Base-by-base conservation (phyloP, 371 early-diverging fungal genomes). In the Lichtheimia ornata region DNA sequence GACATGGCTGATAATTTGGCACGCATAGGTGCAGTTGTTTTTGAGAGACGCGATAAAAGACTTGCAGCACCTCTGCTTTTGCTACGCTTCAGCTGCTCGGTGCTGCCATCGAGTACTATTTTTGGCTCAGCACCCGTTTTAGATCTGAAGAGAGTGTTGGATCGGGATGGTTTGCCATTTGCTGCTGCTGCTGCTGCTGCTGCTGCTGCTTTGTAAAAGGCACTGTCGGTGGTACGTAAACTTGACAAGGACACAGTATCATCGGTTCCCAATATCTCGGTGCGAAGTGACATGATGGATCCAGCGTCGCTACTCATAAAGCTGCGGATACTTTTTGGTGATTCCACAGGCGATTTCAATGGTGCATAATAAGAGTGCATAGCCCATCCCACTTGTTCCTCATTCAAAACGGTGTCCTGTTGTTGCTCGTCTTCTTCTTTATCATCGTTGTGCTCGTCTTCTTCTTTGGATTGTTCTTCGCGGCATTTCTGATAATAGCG, bases 1-100 rank as follows among this genome's bases (percentile, higher is more conserved):
- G 76, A 76, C 67, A 73, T 70, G 18, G 76, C 70, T 25, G 75
- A 78, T 24, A 79, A 52, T 43, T 72, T 73, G 14, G 79, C 79
- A 25, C 79, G 70, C 74, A 76, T 76, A 20, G 79, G 79, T 24
- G 79, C 79, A 2, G 79, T 79, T 14, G 79, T 71, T 57, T 72
- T 73, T 3, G 76, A 79, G 24, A 79, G 47, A 35, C 72, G 67
- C 3, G 76, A 73, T 43, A 79, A 59, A 6, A 79, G 49, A n/a
- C 58, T 74, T 11, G 62, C 50, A 17, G 63, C 63, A 18, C 58
- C 62, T 40, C 59, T 55, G 14, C 65, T 67, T 12, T 60, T 60
- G 17, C 41, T 63, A 53, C 63, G 62, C 17, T 61, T 66, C 22
- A 55, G 55, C 22, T 49, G 12, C 15, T 51, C 43, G n/a, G 12